Conservation (phyloP, 2,329 filamentous ascomycete species). For the Ophiosphaerella narmari region DNA sequence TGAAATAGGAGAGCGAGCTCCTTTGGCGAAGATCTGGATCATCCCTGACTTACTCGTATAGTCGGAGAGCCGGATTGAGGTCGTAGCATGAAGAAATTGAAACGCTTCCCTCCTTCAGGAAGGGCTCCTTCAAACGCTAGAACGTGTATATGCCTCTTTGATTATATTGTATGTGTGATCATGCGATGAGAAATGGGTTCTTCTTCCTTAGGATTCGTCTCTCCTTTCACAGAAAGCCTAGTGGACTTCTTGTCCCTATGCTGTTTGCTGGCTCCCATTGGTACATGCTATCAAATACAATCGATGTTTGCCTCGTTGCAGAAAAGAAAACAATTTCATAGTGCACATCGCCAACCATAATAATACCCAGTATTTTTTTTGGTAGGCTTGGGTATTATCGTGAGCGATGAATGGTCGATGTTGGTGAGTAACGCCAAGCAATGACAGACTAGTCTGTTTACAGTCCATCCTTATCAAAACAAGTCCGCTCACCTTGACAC, state of each 20-base stretch:
- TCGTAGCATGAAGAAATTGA: conserved; percentile 22
- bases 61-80: conserved; percentile 10
- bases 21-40: conserved; percentile 18
- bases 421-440: conserved; percentile 7
- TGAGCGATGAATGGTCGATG: neutral
- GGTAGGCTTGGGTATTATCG: no score
- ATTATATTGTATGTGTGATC: neutral
- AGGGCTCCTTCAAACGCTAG: conserved; percentile 22
- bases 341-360: no score
- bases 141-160: neutral
- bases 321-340: no score
- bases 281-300: neutral
- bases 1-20: conserved; percentile 25
- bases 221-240: no score
- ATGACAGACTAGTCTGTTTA: conserved; percentile 10
- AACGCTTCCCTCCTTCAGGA: conserved; percentile 25
- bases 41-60: conserved; percentile 7
- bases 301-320: no score
- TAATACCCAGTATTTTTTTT: no score
- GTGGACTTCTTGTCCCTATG: neutral
- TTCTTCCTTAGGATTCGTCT: no score
- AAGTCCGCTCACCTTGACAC: conserved; percentile 20
- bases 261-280: neutral
- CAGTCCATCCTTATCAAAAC: conserved; percentile 26
- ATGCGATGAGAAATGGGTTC: neutral